Percentiles rank a stretch among this genome's conserved stretches.
phyloP scores from a whole-genome alignment of 1,139 yeast species.

The Pichia sp. region DNA sequence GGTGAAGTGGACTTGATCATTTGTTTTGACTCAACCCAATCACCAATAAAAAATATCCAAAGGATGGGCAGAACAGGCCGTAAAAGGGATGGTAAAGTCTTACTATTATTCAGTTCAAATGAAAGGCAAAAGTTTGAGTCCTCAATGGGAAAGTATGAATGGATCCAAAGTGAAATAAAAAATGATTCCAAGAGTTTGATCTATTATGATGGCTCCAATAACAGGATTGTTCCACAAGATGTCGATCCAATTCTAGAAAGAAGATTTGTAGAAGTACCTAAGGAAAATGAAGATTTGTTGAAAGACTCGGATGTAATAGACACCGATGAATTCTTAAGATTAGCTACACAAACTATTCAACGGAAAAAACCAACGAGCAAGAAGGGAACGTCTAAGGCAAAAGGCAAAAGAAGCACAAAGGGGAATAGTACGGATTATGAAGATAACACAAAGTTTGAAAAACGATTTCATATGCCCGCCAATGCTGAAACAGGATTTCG shows the following conservation, averaged over 20 bases:
- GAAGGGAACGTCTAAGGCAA: slow-evolving; percentile 21
- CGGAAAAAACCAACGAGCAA: background rate
- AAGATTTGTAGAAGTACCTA: slow-evolving; percentile 59
- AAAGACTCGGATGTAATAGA: slow-evolving; percentile 38
- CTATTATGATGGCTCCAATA: slow-evolving; percentile 37
- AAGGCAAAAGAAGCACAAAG: slow-evolving; percentile 4
- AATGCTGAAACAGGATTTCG: slow-evolving; percentile 68
- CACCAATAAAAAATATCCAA: slow-evolving; percentile 91
- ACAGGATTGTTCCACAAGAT: slow-evolving; percentile 59
- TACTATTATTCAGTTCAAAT: slow-evolving; percentile 71
- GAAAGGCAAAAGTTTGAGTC: slow-evolving; percentile 77
- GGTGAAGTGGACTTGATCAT: slow-evolving; percentile 95
- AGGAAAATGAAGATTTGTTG: slow-evolving; percentile 47
- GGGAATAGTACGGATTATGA: slow-evolving; percentile 20
- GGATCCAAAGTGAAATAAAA: slow-evolving; percentile 55
- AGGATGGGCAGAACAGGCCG: slow-evolving; percentile 99
- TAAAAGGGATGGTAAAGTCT: slow-evolving; percentile 79
- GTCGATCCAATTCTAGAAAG: slow-evolving; percentile 54
- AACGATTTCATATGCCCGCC: slow-evolving; percentile 73
- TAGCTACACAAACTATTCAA: slow-evolving; percentile 43
- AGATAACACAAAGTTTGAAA: slow-evolving; percentile 30
- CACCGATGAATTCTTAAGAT: slow-evolving; percentile 63
- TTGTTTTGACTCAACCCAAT: slow-evolving; percentile 87
- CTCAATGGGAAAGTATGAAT: slow-evolving; percentile 80
- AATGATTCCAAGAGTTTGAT: slow-evolving; percentile 35